Percentiles rank a stretch among this genome's conserved stretches.
These are phyloP conservation scores for Ophiobolus disseminans DNA, from an alignment of 2,329 filamentous ascomycete genomes.

Conservation along the genomic window DNA sequence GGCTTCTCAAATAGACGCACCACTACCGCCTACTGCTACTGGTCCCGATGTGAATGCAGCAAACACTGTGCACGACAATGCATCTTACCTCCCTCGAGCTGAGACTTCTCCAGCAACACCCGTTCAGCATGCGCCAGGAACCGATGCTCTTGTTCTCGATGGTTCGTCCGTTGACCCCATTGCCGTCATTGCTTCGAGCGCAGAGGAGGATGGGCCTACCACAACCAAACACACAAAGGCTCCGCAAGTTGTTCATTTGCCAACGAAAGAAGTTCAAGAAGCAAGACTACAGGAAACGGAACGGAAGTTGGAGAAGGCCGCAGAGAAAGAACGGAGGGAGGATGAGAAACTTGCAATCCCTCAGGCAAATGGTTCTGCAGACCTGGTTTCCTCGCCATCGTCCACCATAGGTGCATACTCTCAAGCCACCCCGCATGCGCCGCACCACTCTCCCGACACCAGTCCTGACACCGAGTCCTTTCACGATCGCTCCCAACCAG, in stretches of 20 bases:
- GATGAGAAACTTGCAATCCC: constrained; percentile 43
- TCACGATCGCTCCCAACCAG: constrained; percentile 41
- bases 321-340: constrained; percentile 49
- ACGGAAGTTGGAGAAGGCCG: constrained; percentile 46
- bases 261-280: constrained; percentile 60
- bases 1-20: constrained; percentile 13
- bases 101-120: constrained; percentile 15
- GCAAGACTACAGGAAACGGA: constrained; percentile 53
- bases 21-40: constrained; percentile 13
- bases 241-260: constrained; percentile 55
- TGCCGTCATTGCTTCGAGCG: constrained; percentile 35
- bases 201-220: constrained; percentile 32
- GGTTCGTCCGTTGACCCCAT: constrained; percentile 31
- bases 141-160: constrained; percentile 16
- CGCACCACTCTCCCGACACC: constrained; percentile 74
- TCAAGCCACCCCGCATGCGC: constrained; percentile 72
- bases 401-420: constrained; percentile 75
- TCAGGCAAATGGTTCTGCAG: constrained; percentile 28
- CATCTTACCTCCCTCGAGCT: constrained; percentile 4
- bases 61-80: constrained; percentile 13
- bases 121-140: constrained; percentile 16
- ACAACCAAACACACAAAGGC: constrained; percentile 17
- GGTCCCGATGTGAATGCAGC: constrained; percentile 23
- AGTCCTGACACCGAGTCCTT: constrained; percentile 71
- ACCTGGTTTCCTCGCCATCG: constrained; percentile 58